Base-by-base conservation (phyloP, 768 basidiomycete genomes). In the Boletus vinaceobasis region DNA sequence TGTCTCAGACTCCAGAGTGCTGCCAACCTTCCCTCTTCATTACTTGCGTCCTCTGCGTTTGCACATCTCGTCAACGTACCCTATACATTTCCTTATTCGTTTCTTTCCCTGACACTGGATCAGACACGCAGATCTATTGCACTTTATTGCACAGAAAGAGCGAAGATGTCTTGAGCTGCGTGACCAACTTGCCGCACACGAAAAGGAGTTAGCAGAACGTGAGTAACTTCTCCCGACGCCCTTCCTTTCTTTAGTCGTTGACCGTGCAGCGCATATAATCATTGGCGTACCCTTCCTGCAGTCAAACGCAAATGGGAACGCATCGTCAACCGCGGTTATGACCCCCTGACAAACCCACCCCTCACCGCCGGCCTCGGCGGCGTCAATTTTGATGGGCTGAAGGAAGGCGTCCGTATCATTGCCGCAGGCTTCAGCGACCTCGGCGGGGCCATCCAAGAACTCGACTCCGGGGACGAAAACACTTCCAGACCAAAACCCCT, bases 261-360 rank as follows among this genome's bases (percentile, higher is more conserved):
- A 9, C 3, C 7, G 21, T 36, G 9, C 36, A 14, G n/a, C 7
- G 8, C 8, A 8, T 11, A 10, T n/a, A 0, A 4, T 21, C 8
- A 32, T n/a, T 39, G 23, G 47, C 27, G 17, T 17, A 36, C 48
- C 23, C 48, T 38, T 29, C 9, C 13, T 39, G 3, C 60, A 86
- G 84, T 93, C 47, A 93, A 93, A 75, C 82, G 80, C 54, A 89
- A 86, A 70, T 93, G 91, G 91, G 89, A 87, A 67, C 80, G 83
- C 32, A 89, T 93, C 53, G 82, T 92, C 42, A 80, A 79, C 61
- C 79, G 82, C 17, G 84, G 86, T 26, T 21, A 64, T 1, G 61
- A 67, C 15, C 49, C 61, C 17, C 39, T 45, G 31, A 19, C 39
- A 19, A 57, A 46, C 36, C 7, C 37, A 8, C 13, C 46, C 10